Evolutionary conservation across 148 eudicot genomes (phyloP).

Genomic region (Heliamphora exappendiculata): DNA sequence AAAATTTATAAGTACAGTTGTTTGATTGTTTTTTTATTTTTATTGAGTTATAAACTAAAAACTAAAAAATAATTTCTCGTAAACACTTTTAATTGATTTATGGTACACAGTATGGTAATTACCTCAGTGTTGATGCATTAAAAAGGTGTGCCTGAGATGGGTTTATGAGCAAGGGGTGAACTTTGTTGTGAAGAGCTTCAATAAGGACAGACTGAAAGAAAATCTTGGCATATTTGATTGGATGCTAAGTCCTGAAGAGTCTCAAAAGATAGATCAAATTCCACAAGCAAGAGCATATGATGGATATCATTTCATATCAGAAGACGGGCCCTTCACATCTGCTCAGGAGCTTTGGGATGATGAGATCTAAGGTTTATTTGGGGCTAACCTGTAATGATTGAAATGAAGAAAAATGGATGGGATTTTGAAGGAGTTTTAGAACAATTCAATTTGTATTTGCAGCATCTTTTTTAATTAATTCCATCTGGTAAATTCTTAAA

Average conservation of each 20-base stretch:
- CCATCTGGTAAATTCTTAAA: no score
- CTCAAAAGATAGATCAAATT: conserved; percentile 5
- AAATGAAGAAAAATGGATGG: background rate
- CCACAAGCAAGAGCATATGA: background rate
- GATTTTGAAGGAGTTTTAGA: no score
- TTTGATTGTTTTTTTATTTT: no score
- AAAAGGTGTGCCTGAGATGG: conserved; percentile 20
- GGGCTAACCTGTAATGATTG: background rate
- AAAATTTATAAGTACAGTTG: no score
- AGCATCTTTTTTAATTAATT: no score
- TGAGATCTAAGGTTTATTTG: background rate
- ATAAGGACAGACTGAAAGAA: conserved; percentile 10
- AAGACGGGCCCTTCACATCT: conserved; percentile 4
- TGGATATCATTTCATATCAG: background rate
- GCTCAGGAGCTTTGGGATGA: conserved; percentile 7
- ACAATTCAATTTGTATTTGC: no score
- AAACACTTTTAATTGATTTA: background rate
- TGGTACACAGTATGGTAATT: background rate
- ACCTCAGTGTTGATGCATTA: background rate
- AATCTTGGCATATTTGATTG: conserved; percentile 17
- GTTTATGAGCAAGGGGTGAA: conserved; percentile 18
- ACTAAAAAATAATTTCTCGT: no score
- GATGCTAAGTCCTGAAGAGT: conserved; percentile 6
- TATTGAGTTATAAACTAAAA: no score
- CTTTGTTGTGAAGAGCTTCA: conserved; percentile 20